Base-by-base conservation (phyloP, 2,329 filamentous ascomycete genomes). In the Ophiocordyceps polyrhachis-furcata region DNA sequence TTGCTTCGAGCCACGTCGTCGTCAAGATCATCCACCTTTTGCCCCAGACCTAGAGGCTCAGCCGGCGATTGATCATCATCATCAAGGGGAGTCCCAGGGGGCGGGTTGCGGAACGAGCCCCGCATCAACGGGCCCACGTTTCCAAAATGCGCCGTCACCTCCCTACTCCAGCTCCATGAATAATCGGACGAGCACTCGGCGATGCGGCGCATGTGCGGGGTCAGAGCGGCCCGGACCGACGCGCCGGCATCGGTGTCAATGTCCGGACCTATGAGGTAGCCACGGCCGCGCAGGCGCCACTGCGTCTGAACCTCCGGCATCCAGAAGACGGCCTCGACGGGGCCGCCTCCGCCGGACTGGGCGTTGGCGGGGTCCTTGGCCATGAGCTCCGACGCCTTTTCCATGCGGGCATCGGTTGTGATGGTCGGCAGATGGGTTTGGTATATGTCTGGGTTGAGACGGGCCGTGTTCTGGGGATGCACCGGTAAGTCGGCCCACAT, bases 271-370 rank as follows among this genome's bases (percentile, higher is more conserved):
- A 96, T 67, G 5, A 94, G 65, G 64, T 79, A 91, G 17, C 81
- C 83, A 47, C 66, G 69, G 2, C 89, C 89, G 42, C 79, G 76
- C 31, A 96, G 60, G 47, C 89, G 75, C 89, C 89, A 96, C 66
- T 96, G 89, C 15, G 76, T 81, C 59, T 69, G 73, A 5, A 69
- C 67, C 40, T 80, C 73, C 50, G 75, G 72, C 11, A 79, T 67
- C 89, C 88, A 96, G 59, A 83, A 91, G 12, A 86, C 74, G 7
- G 79, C 84, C 63, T 95, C 89, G n/a, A 89, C 76, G 3, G 73
- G 70, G 1, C 77, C 77, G 37, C 85, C 78, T 32, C 79, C 72
- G 11, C 78, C 78, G 49, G 45, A 76, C 66, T 52, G 50, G 15
- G 43, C 45, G 19, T 49, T 62, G 57, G 43, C 67, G 66, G 53